Evolutionary conservation across 495 filamentous ascomycete genomes (phyloP).

Genomic region (Baudoinia panamericana): DNA sequence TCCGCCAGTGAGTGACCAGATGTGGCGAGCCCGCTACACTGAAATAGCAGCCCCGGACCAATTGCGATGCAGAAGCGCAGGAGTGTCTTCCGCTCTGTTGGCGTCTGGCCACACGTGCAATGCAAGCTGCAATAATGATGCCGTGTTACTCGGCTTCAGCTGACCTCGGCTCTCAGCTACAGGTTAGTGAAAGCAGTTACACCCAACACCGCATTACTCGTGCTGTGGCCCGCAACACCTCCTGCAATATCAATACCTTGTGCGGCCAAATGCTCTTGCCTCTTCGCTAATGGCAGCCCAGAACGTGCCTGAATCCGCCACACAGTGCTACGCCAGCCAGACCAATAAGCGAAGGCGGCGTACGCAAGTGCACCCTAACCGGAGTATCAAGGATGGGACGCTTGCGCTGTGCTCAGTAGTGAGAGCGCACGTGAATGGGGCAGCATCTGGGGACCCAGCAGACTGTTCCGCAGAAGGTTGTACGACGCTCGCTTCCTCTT

Average conservation of each 20-base stretch:
- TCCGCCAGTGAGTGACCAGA: constrained; percentile 22
- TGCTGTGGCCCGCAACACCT: constrained; percentile 8
- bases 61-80: constrained; percentile 6
- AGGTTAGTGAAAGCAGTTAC: background rate
- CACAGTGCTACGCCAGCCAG: constrained; percentile 5
- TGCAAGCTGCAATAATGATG: constrained; percentile 5
- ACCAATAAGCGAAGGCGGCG: constrained; percentile 5
- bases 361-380: constrained; percentile 3
- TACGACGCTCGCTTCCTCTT: constrained; percentile 19
- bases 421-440: constrained; percentile 20
- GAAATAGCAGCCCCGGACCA: constrained; percentile 17
- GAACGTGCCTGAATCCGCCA: background rate
- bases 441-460: constrained; percentile 19
- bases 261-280: constrained; percentile 5
- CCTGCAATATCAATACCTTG: constrained; percentile 3
- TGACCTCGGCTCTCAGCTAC: constrained; percentile 1
- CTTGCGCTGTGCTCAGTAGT: constrained; percentile 20
- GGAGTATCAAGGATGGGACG: constrained; percentile 21
- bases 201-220: constrained; percentile 5
- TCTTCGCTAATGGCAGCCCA: constrained; percentile 8
- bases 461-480: constrained; percentile 5
- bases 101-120: constrained; percentile 9
- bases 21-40: constrained; percentile 11
- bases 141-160: constrained; percentile 12
- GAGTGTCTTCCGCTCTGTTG: background rate